Conservation (phyloP, 306 rosid species). For the Astragalus membranaceus region DNA sequence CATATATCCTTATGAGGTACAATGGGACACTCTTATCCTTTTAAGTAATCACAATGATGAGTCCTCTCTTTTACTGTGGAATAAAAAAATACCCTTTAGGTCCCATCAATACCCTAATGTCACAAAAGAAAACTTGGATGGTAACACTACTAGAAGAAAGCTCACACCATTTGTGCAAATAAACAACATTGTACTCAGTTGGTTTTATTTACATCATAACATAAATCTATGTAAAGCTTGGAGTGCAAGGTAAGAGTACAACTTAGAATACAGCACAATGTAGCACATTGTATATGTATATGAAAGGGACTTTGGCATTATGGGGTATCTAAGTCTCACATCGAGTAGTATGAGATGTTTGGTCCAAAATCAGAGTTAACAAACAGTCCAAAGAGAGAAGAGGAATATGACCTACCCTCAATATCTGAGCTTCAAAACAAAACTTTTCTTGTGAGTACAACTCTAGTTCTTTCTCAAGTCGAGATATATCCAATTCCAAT, state of each 20-base stretch:
- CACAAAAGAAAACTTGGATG: conserved; percentile 5
- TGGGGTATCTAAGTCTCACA: too few species aligned
- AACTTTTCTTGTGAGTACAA: conserved; percentile 76
- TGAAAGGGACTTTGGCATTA: too few species aligned
- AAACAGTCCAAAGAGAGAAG: not conserved
- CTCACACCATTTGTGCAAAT: not conserved
- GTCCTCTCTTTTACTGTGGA: not conserved
- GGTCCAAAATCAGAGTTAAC: not conserved
- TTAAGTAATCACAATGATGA: conserved; percentile 6
- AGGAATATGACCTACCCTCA: conserved; percentile 52
- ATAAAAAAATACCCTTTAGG: not conserved
- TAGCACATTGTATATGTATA: not conserved
- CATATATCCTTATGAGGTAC: not conserved
- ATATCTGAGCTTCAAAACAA: conserved; percentile 89
- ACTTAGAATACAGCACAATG: not conserved
- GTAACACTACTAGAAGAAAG: not conserved
- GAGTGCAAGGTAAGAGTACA: not conserved
- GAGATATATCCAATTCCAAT: conserved; percentile 54
- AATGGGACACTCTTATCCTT: conserved; percentile 6
- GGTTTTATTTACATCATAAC: not conserved
- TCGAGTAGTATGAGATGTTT: too few species aligned
- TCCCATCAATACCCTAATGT: conserved; percentile 1
- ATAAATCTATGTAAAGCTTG: not conserved
- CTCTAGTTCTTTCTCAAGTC: conserved; percentile 90
- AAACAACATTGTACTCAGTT: not conserved